A percentile compares a stretch with the other conserved stretches of the same genome.
Evolutionary conservation across 1,284 basidiomycete species (phyloP).

Genomic region (Tylopilus orsonianus): DNA sequence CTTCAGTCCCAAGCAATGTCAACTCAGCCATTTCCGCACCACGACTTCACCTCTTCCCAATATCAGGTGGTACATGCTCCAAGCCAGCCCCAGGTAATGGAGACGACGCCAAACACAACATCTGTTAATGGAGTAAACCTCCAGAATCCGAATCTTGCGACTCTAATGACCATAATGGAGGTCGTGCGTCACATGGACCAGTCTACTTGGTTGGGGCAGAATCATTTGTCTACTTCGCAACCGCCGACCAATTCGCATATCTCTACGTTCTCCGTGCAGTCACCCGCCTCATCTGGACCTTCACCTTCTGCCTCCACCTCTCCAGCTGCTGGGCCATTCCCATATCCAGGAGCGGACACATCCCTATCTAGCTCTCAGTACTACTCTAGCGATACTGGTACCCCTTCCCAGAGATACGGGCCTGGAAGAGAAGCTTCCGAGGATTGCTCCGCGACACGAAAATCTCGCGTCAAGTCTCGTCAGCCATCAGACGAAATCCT

Average conservation of each 20-base stretch:
- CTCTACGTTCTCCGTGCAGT: slow-evolving; percentile 10
- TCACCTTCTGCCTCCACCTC: slow-evolving; percentile 5
- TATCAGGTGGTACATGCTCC: slow-evolving; percentile 15
- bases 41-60: slow-evolving; percentile 19
- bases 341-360: not conserved
- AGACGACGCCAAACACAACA: slow-evolving; percentile 10
- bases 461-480: slow-evolving; percentile 5
- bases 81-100: slow-evolving; percentile 15
- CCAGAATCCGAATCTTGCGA: slow-evolving; percentile 25
- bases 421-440: slow-evolving; percentile 11
- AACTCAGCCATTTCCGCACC: slow-evolving; percentile 20
- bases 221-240: slow-evolving; percentile 21
- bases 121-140: slow-evolving; percentile 16
- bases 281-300: slow-evolving; percentile 1
- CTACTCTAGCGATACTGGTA: slow-evolving; percentile 1
- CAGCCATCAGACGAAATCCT: slow-evolving; percentile 8
- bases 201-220: slow-evolving; percentile 22
- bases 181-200: slow-evolving; percentile 34
- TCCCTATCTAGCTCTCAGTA: slow-evolving; percentile 11
- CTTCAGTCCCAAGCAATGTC: slow-evolving; percentile 21
- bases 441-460: slow-evolving; percentile 8
- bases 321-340: not conserved
- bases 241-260: slow-evolving; percentile 2
- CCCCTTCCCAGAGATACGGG: slow-evolving; percentile 10
- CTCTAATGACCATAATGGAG: slow-evolving; percentile 36